These are phyloP conservation scores for Hypericum androsaemum DNA, from an alignment of 345 rosid genomes.

Conservation along the genomic window DNA sequence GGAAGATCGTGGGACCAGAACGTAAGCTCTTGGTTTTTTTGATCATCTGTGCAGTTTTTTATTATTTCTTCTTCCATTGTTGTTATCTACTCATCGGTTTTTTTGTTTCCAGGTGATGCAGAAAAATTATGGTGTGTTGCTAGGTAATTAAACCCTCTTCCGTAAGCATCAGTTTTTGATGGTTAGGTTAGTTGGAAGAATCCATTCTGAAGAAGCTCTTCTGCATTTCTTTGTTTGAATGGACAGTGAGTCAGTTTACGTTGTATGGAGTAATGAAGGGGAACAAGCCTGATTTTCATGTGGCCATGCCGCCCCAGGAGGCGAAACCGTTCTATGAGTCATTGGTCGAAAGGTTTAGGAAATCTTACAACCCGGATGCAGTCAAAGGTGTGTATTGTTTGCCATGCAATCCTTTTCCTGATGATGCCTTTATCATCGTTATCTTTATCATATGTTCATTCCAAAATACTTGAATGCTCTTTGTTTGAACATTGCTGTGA, in stretches of 20 bases:
- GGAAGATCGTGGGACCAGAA: constrained; percentile 86
- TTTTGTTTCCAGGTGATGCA: constrained; percentile 69
- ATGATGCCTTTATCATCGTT: background rate
- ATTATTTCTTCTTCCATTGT: background rate
- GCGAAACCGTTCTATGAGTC: constrained; percentile 71
- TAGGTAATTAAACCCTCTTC: constrained; percentile 30
- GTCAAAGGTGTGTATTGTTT: constrained; percentile 38
- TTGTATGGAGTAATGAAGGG: constrained; percentile 88
- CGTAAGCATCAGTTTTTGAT: background rate
- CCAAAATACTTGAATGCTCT: background rate
- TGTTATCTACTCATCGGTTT: background rate
- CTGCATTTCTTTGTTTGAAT: constrained; percentile 3
- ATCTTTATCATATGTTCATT: background rate
- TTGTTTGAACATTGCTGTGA: background rate
- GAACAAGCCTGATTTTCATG: constrained; percentile 93
- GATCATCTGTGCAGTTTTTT: background rate
- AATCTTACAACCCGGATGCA: constrained; percentile 46
- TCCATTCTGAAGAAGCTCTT: background rate
- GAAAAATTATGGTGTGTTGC: constrained; percentile 54
- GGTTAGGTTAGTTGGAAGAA: background rate
- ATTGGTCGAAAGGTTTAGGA: constrained; percentile 49
- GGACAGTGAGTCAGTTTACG: constrained; percentile 83
- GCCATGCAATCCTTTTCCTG: background rate
- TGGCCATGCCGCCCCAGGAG: constrained; percentile 81
- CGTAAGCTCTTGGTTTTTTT: constrained; percentile 23